A percentile compares a stretch with the other conserved stretches of the same genome.
phyloP scores from a whole-genome alignment of 1,139 yeast genomes.

The Magnusiomyces tetraspermus region DNA sequence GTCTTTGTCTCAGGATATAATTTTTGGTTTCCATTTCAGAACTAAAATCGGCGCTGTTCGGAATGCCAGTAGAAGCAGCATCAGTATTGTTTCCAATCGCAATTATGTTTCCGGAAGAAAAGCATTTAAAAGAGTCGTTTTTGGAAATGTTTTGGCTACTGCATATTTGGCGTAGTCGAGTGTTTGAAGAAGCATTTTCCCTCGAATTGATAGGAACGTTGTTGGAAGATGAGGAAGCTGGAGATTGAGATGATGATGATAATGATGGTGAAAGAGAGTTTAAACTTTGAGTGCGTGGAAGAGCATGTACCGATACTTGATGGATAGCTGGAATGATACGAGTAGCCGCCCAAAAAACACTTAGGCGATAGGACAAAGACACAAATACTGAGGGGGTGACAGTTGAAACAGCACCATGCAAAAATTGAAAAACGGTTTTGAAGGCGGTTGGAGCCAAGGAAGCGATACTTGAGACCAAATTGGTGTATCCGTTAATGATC shows the following conservation, averaged over 20 bases:
- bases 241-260: conserved; percentile 24
- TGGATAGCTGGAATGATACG: conserved; percentile 63
- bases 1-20: no score
- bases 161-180: not conserved
- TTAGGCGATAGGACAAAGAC: conserved; percentile 73
- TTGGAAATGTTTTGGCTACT: not conserved
- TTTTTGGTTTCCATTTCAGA: no score
- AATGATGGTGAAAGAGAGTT: not conserved
- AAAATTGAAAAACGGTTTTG: conserved; percentile 58
- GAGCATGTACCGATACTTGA: conserved; percentile 11
- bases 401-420: conserved; percentile 59
- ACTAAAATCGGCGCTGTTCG: no score
- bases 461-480: conserved; percentile 37
- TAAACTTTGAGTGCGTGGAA: conserved; percentile 2
- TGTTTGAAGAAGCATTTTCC: not conserved
- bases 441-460: conserved; percentile 40
- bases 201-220: conserved; percentile 25
- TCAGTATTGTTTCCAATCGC: no score
- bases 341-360: conserved; percentile 88
- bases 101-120: no score
- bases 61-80: not conserved
- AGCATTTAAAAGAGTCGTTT: no score
- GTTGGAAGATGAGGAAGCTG: not conserved
- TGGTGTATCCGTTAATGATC: conserved; percentile 32
- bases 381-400: conserved; percentile 74